Percentiles rank a stretch among this genome's conserved stretches.
Conservation (phyloP, 768 basidiomycete genomes). For the Termitomyces sp. region DNA sequence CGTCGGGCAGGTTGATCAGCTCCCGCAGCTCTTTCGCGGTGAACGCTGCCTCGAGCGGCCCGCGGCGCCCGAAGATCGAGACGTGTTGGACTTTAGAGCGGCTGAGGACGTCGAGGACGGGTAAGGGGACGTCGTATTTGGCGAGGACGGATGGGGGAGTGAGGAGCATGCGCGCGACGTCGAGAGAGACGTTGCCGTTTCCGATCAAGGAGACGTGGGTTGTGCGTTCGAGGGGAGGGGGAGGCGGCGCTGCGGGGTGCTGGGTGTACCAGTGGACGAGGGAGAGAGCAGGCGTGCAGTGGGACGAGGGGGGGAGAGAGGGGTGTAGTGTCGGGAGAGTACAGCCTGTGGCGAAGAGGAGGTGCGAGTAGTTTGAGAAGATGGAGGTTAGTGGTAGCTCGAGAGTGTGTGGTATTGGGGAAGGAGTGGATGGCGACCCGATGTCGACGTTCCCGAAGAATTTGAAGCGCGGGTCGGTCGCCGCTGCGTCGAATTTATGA, state of each 20-base stretch:
- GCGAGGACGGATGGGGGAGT: slow-evolving; percentile 56
- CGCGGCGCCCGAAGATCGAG: slow-evolving; percentile 79
- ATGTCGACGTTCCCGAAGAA: slow-evolving; percentile 92
- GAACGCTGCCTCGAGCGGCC: slow-evolving; percentile 85
- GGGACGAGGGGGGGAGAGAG: slow-evolving; percentile 38
- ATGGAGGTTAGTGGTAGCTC: slow-evolving; percentile 58
- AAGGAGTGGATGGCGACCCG: slow-evolving; percentile 18
- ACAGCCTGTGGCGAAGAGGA: slow-evolving; percentile 86
- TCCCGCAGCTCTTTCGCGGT: slow-evolving; percentile 93
- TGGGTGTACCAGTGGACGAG: slow-evolving; percentile 97
- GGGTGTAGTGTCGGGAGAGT: slow-evolving; percentile 57
- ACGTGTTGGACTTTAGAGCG: slow-evolving; percentile 67
- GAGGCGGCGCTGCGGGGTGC: slow-evolving; percentile 64
- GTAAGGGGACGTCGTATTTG: slow-evolving; percentile 72
- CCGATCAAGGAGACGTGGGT: slow-evolving; percentile 83
- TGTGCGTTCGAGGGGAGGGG: slow-evolving; percentile 60
- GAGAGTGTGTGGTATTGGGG: slow-evolving; percentile 46
- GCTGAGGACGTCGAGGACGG: slow-evolving; percentile 64
- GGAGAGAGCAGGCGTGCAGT: slow-evolving; percentile 69
- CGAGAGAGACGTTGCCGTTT: slow-evolving; percentile 92
- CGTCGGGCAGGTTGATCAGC: slow-evolving; percentile 61
- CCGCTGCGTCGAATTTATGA: slow-evolving; percentile 85
- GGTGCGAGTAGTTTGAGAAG: slow-evolving; percentile 71
- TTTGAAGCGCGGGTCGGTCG: slow-evolving; percentile 71
- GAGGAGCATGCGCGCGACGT: slow-evolving; percentile 87